These are phyloP conservation scores for Komagataella kurtzmanii DNA, from an alignment of 805 yeast species.

Conservation along the genomic window DNA sequence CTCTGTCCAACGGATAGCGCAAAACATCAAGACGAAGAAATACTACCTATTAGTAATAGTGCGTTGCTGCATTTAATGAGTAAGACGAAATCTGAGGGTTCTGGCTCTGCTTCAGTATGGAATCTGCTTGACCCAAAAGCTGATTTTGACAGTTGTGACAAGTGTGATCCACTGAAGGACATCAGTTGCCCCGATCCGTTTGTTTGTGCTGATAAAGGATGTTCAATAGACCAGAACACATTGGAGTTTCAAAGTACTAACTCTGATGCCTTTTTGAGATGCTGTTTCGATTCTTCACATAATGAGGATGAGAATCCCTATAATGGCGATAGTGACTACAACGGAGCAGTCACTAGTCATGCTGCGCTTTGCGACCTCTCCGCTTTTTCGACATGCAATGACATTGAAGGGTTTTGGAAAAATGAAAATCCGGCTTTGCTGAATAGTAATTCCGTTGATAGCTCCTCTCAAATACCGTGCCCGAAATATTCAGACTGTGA, in stretches of 20 bases:
- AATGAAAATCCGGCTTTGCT: neutral
- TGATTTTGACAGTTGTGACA: neutral
- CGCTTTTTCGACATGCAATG: neutral
- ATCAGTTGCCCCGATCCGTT: neutral
- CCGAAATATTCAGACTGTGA: neutral
- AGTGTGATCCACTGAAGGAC: neutral
- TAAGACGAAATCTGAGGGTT: neutral
- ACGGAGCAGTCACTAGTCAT: neutral
- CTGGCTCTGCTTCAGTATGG: neutral
- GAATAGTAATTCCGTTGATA: neutral
- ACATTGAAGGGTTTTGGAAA: neutral
- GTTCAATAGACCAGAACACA: neutral
- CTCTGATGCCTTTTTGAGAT: neutral
- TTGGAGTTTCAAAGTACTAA: neutral
- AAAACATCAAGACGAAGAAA: neutral
- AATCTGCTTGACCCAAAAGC: neutral
- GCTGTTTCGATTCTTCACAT: neutral
- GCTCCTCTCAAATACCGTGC: neutral
- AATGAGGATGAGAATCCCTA: neutral
- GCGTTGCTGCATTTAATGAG: neutral
- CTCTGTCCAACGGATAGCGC: neutral
- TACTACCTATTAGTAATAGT: neutral
- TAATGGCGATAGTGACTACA: neutral
- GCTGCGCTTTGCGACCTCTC: neutral
- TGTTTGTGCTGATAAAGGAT: neutral